Evolutionary conservation across 2,329 filamentous ascomycete genomes (phyloP).

Genomic region (Fusarium nurragi): DNA sequence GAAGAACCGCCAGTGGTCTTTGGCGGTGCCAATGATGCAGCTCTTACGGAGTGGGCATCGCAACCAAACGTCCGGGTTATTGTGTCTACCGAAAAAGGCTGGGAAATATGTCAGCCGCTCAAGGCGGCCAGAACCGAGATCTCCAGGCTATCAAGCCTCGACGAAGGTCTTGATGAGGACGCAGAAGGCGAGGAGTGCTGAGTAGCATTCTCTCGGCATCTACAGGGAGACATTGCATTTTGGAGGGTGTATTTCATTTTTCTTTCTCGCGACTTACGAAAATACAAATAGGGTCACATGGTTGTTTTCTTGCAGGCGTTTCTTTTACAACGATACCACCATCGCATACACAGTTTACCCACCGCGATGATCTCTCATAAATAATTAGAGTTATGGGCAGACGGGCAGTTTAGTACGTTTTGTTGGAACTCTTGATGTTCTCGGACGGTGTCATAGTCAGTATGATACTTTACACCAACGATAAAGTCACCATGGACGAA

Average conservation of each 20-base stretch:
- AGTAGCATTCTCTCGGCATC: not conserved
- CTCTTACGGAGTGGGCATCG: conserved; percentile 55
- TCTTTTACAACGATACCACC: conserved; percentile 16
- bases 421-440: not conserved
- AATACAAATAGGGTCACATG: not conserved
- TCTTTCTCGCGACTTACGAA: not conserved
- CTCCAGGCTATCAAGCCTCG: conserved; percentile 10
- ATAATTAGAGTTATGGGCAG: not conserved
- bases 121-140: conserved; percentile 28
- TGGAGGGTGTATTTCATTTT: not conserved
- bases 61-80: conserved; percentile 52
- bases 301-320: not conserved
- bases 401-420: not conserved
- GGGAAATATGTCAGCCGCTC: conserved; percentile 50
- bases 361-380: not conserved
- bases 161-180: conserved; percentile 36
- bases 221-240: not conserved
- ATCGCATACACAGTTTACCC: not conserved
- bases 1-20: conserved; percentile 48
- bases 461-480: not conserved
- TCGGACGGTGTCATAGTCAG: not conserved
- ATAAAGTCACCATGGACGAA: not conserved
- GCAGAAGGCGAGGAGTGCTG: conserved; percentile 45
- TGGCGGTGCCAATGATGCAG: conserved; percentile 51
- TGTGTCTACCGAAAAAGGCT: conserved; percentile 37